Evolutionary conservation across 257 asterid genomes (phyloP), one percentile per base, ranked within the genome.

Genomic region (Coffea eugenioides): DNA sequence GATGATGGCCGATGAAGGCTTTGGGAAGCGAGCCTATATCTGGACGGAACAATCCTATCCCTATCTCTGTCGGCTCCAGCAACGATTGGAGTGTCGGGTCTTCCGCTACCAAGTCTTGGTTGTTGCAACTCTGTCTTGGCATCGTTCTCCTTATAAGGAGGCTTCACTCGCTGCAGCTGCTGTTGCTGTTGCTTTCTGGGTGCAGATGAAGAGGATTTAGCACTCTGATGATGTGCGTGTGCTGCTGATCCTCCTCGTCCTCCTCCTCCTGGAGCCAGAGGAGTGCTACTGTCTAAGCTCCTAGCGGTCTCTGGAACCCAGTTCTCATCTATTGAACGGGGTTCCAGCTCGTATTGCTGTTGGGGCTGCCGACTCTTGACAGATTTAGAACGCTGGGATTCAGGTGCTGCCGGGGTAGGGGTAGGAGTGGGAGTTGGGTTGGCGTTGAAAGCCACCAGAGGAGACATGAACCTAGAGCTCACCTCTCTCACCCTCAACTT

Each of bases 51-150:
- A 65, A 88, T 65, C 71, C 95, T 84, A 57, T 91, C 93, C 2
- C 85, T 82, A 66, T 91, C 93, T 3, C 85, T 82, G 62, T 79
- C 77, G 2, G 65, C 77, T 59, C 85, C 88, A 15, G 52, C 62
- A 45, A 65, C 84, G 14, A 77, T 78, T 23, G 97, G 95, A 12
- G 97, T 90, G 78, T 93, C 94, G 1, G 88, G 90, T 73, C 97
- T 87, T 23, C 74, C 36, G 65, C 68, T 76, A 61, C 66, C 74
- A 62, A 45, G 31, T 69, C 75, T 77, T 6, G 75, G 62, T 64
- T 80, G 84, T 51, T 82, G 89, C 7, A 80, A 82, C 74, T 85
- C 77, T 74, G 83, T 75, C 45, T 88, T 84, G 72, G 73, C 81
- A 34, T 70, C 57, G 69, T 75, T 81, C 79, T 79, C 87, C 75